These are phyloP conservation scores for Phyllosticta capitalensis DNA, from an alignment of 2,329 filamentous ascomycete species.

Conservation along the genomic window DNA sequence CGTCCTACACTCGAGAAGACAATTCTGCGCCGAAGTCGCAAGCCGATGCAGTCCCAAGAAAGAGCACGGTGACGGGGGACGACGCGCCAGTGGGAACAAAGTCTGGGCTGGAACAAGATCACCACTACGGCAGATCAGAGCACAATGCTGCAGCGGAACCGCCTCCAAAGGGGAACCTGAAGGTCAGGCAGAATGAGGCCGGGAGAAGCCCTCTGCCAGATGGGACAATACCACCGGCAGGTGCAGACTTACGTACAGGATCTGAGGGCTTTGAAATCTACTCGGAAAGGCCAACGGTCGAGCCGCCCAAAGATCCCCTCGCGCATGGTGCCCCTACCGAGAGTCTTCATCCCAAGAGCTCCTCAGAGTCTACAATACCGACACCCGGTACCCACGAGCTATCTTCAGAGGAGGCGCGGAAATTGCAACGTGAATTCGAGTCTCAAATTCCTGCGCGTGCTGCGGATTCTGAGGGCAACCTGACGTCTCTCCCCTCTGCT, in stretches of 20 bases:
- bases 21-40: constrained; percentile 17
- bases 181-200: constrained; percentile 39
- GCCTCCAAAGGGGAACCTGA: constrained; percentile 30
- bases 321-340: constrained; percentile 16
- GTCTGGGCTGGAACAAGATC: constrained; percentile 36
- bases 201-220: constrained; percentile 37
- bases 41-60: constrained; percentile 21
- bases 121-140: constrained; percentile 38
- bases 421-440: constrained; percentile 41
- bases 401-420: constrained; percentile 35
- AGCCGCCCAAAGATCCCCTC: constrained; percentile 29
- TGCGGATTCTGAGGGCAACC: constrained; percentile 29
- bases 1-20: constrained; percentile 22
- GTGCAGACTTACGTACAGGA: constrained; percentile 20
- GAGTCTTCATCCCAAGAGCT: constrained; percentile 29
- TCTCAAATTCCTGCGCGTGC: constrained; percentile 42
- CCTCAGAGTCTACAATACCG: constrained; percentile 33
- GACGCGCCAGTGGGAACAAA: constrained; percentile 16
- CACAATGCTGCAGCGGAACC: constrained; percentile 32
- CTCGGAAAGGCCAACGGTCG: constrained; percentile 21
- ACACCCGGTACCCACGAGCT: constrained; percentile 20
- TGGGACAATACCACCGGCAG: constrained; percentile 39
- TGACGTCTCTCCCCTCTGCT: constrained; percentile 35
- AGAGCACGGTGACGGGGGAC: constrained; percentile 21
- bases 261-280: constrained; percentile 26